Base-by-base conservation (phyloP, 352 stramenopile genomes). In the Phytophthora multivora region DNA sequence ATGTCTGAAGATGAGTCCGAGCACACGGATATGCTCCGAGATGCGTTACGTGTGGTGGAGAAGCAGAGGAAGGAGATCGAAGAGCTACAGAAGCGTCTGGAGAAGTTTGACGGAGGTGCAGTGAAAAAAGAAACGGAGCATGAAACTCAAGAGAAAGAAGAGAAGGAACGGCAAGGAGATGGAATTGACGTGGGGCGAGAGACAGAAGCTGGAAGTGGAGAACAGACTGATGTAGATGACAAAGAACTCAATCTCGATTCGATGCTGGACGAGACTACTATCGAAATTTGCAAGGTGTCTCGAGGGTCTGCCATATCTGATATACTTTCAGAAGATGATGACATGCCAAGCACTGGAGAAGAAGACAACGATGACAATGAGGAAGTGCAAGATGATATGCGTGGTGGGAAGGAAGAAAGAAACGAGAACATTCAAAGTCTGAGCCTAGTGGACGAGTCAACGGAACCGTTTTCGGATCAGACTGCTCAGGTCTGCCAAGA, bases 51-150 rank as follows among this genome's bases (percentile, higher is more conserved):
- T 28, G 60, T 91, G 47, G 73, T 93, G 46, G 74, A 79, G 38
- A 80, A 80, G 39, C 86, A 95, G 51, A 87, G 86, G 36, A 53
- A 77, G 5, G 84, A 95, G 52, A 93, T 95, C 50, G n/a, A 75
- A 2, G 71, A 86, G 38, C 70, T 90, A 13, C 80, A 75, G 45
- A 51, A 59, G 15, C 59, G 74, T 38, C 16, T 89, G 5, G 25
- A 66, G 12, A 51, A 33, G 12, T 50, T 58, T 16, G 51, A 77
- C 53, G 15, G 12, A 19, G 8, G 13, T 30, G 10, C 25, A 21
- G 16, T 54, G 9, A n/a, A 7, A 47, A 31, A 28, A n/a, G 21
- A 38, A 21, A 16, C 28, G 1, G 3, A 33, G 46, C 21, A 58
- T 13, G 28, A 33, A 0, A 16, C 16, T 9, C 15, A 25, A 16